Percentiles rank a stretch among this genome's conserved stretches.
phyloP scores from a whole-genome alignment of 2,329 filamentous ascomycete species.

The Biscogniauxia sp. region DNA sequence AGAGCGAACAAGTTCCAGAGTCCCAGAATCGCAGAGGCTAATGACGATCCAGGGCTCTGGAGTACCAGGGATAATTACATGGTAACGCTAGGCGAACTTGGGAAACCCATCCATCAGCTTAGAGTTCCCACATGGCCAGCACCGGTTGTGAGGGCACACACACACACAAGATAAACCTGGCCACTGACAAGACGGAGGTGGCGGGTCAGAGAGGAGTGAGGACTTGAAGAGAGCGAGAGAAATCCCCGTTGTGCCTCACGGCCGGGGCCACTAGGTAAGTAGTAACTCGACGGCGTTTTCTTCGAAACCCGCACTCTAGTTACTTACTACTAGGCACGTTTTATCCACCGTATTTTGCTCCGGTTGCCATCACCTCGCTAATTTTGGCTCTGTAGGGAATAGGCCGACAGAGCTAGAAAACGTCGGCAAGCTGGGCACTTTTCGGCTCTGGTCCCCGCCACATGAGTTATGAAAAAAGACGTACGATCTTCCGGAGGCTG shows the following conservation, averaged over 20 bases:
- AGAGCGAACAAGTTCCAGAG: constrained; percentile 14
- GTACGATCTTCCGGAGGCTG: constrained; percentile 15
- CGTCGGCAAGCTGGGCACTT: constrained; percentile 22
- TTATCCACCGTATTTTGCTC: constrained; percentile 11
- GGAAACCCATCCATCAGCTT: neutral
- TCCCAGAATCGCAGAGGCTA: neutral
- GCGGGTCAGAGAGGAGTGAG: neutral
- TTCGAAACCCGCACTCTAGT: neutral
- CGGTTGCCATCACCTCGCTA: constrained; percentile 23
- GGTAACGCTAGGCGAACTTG: neutral
- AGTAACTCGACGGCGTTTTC: neutral
- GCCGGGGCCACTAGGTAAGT: neutral
- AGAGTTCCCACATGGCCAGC: neutral
- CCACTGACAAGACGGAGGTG: neutral
- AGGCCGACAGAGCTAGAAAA: constrained; percentile 22
- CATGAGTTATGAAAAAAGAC: constrained; percentile 19
- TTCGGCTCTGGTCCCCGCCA: constrained; percentile 17
- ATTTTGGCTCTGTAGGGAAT: constrained; percentile 28
- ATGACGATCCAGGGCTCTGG: neutral
- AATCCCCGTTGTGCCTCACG: neutral
- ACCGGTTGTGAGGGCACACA: neutral
- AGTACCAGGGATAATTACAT: constrained; percentile 1
- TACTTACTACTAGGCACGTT: constrained; percentile 1
- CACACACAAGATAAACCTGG: neutral
- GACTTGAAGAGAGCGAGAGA: neutral